Evolutionary conservation across 2,329 filamentous ascomycete genomes (phyloP).

Genomic region (Diplodia seriata): DNA sequence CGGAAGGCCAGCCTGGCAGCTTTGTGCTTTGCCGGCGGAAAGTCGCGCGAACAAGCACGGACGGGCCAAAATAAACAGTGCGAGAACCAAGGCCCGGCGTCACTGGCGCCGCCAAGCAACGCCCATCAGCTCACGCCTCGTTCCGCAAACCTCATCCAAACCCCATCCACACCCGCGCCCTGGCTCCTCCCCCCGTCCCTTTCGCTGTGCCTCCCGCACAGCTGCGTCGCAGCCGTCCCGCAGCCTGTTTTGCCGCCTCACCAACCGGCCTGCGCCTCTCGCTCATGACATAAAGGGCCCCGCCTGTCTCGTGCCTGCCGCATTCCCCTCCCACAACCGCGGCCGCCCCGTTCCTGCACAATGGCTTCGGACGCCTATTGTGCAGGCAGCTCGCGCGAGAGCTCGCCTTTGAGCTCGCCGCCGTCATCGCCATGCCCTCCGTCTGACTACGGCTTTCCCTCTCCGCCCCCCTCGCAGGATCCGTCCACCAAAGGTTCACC

Average conservation of each 20-base stretch:
- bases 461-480: constrained; percentile 54
- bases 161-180: constrained; percentile 23
- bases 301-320: constrained; percentile 34
- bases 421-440: constrained; percentile 49
- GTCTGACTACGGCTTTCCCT: constrained; percentile 44
- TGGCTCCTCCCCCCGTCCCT: constrained; percentile 9
- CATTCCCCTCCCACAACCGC: constrained; percentile 32
- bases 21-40: constrained; percentile 16
- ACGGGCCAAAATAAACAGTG: constrained; percentile 30
- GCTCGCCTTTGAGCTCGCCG: constrained; percentile 47
- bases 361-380: constrained; percentile 42
- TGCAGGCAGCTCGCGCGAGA: constrained; percentile 41
- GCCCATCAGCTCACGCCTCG: constrained; percentile 31
- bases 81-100: constrained; percentile 27
- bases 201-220: constrained; percentile 6
- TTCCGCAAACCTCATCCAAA: constrained; percentile 28
- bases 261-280: constrained; percentile 1
- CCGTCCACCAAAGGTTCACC: constrained; percentile 56
- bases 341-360: constrained; percentile 35
- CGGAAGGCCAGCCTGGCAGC: constrained; percentile 9
- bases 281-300: constrained; percentile 31
- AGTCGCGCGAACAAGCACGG: constrained; percentile 20
- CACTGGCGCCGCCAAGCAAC: constrained; percentile 32
- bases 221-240: constrained; percentile 13
- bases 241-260: background rate